Conservation (phyloP, 495 filamentous ascomycete species). For the Achaetomiella virescens region DNA sequence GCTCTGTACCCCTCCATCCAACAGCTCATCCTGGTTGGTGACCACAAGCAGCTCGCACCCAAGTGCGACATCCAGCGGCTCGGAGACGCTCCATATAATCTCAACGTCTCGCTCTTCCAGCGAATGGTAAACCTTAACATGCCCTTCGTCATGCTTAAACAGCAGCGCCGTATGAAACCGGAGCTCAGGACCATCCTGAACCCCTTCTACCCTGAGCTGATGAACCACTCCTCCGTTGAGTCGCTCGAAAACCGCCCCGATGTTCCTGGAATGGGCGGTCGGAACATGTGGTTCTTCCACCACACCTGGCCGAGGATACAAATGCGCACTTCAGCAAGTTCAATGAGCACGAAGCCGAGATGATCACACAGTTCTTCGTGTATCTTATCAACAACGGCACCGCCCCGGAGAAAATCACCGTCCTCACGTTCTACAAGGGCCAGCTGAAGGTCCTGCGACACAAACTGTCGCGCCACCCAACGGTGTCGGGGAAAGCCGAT, state of each 20-base stretch:
- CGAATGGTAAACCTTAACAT: constrained; percentile 66
- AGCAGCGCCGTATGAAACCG: constrained; percentile 69
- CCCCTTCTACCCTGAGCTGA: constrained; percentile 57
- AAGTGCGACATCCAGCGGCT: constrained; percentile 51
- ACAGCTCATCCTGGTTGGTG: constrained; percentile 52
- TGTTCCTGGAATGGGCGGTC: constrained; percentile 73
- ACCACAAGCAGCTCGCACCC: constrained; percentile 51
- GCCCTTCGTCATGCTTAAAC: constrained; percentile 52
- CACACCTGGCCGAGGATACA: constrained; percentile 62
- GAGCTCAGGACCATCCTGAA: constrained; percentile 57
- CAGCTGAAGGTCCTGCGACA: constrained; percentile 62
- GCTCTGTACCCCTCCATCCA: constrained; percentile 48
- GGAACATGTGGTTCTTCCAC: constrained; percentile 63
- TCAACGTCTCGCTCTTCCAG: constrained; percentile 47
- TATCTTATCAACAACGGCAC: constrained; percentile 68
- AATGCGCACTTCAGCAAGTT: constrained; percentile 63
- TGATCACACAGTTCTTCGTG: constrained; percentile 66
- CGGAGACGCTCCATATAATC: constrained; percentile 62
- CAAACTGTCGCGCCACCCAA: constrained; percentile 43
- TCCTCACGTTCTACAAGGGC: constrained; percentile 89
- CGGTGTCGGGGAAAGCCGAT: constrained; percentile 45
- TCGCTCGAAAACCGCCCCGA: constrained; percentile 41
- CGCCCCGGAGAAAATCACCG: constrained; percentile 56
- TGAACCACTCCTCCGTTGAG: constrained; percentile 66
- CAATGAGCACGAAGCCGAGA: constrained; percentile 69